phyloP scores from a whole-genome alignment of 495 filamentous ascomycete species.

The Polyplosphaeria fusca region DNA sequence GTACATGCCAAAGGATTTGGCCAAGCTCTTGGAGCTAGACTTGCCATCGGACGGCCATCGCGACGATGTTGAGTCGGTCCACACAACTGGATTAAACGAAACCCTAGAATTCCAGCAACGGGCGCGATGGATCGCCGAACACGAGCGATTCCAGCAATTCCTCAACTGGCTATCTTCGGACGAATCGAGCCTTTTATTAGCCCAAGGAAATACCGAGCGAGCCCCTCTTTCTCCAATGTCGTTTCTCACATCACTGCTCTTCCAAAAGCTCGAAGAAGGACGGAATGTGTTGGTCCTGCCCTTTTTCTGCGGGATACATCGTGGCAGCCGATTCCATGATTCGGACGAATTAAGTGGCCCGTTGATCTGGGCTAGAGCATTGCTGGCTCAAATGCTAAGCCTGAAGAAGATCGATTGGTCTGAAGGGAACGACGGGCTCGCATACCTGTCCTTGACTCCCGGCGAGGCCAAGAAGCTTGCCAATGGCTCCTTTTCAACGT shows the following conservation, averaged over 20 bases:
- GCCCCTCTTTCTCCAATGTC: not conserved
- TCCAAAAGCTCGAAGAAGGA: not conserved
- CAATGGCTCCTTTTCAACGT: not conserved
- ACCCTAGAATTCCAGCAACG: not conserved
- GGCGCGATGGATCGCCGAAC: not conserved
- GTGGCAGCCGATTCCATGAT: not conserved
- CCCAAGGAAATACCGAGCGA: not conserved
- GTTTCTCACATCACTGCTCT: not conserved
- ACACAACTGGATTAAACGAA: not conserved
- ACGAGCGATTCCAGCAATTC: not conserved
- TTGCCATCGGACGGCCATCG: not conserved
- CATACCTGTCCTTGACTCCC: not conserved
- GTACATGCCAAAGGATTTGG: not conserved
- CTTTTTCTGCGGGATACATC: conserved; percentile 2
- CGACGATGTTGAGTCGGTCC: not conserved
- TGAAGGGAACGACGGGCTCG: not conserved
- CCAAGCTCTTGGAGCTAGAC: not conserved
- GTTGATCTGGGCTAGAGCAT: not conserved
- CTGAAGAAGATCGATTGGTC: not conserved
- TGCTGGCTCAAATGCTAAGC: not conserved
- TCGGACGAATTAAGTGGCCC: not conserved
- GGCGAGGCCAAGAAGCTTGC: not conserved
- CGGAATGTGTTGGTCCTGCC: not conserved
- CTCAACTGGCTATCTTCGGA: not conserved
- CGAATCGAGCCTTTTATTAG: not conserved